A percentile compares a stretch with the other conserved stretches of the same genome.
These are phyloP conservation scores for Houttuynia cordata DNA, from an alignment of 164 flowering plant genomes.

Conservation along the genomic window DNA sequence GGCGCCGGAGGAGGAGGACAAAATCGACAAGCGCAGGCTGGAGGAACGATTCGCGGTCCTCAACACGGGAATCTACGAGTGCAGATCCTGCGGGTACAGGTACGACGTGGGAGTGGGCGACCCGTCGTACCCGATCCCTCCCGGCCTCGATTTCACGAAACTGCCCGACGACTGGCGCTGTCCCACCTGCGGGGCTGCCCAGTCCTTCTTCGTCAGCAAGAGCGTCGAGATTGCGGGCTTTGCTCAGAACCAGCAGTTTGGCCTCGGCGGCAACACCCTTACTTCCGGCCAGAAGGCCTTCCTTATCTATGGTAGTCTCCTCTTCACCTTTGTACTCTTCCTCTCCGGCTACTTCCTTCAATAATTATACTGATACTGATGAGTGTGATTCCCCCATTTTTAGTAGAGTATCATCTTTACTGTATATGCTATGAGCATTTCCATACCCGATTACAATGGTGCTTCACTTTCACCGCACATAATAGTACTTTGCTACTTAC, in stretches of 20 bases:
- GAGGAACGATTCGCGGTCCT: slow-evolving; percentile 85
- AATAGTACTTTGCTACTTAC: too few species aligned
- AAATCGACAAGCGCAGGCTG: slow-evolving; percentile 40
- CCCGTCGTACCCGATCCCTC: slow-evolving; percentile 75
- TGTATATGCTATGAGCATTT: too few species aligned
- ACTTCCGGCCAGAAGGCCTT: slow-evolving; percentile 80
- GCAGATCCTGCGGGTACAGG: slow-evolving; percentile 75
- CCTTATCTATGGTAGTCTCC: slow-evolving; percentile 69
- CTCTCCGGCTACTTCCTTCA: slow-evolving; percentile 86
- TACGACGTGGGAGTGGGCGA: slow-evolving; percentile 72
- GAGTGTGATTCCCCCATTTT: too few species aligned
- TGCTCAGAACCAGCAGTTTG: slow-evolving; percentile 92
- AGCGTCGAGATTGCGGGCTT: slow-evolving; percentile 96
- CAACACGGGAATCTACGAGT: slow-evolving; percentile 83
- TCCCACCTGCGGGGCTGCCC: slow-evolving; percentile 90
- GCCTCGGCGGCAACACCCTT: slow-evolving; percentile 73
- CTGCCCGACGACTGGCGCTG: slow-evolving; percentile 94
- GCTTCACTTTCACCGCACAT: too few species aligned
- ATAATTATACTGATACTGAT: too few species aligned
- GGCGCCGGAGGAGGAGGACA: slow-evolving; percentile 6
- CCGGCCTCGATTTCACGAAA: slow-evolving; percentile 60
- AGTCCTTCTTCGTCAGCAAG: slow-evolving; percentile 80
- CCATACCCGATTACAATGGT: too few species aligned
- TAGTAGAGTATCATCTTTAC: too few species aligned
- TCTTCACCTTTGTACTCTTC: slow-evolving; percentile 59